Evolutionary conservation across 306 rosid species (phyloP), one percentile per base, ranked within the genome.

Genomic region (Potentilla sterilis): DNA sequence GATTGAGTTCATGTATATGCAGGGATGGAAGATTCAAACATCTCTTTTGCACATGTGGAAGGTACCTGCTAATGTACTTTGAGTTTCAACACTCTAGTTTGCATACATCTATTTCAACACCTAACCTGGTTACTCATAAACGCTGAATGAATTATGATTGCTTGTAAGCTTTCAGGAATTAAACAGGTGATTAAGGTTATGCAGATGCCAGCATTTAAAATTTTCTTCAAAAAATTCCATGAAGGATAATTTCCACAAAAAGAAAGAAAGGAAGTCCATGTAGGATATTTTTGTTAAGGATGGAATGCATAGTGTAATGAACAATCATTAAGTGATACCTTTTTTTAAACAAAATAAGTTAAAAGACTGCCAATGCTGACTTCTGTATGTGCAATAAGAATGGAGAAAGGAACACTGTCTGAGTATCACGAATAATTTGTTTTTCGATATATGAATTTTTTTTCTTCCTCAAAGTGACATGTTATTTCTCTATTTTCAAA

Each of bases 1-100:
- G 77, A 85, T 70, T 72, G 46, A 59, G 72, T 41, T 81, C 81
- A 47, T 78, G 69, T 81, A 77, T 43, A 48, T 81, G 59, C 91
- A 93, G 98, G 94, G 84, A 85, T 93, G 67, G 98, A 93, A 72
- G 98, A 93, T 78, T 79, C 91, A 77, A 81, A 82, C 88, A 92
- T 93, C 71, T 83, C 97, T 72, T 91, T 89, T 76, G 98, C 91
- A 67, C 98, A 91, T 10, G 94, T 93, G 63, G 98, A 93, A 91
- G 98, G 97, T 93, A 93, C 77, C 85, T 21, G 58, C 49, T 78
- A 54, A 65, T 72, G 48, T 41, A 47, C 70, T 81, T 82, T 67
- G 57, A 58, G 24, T 77, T 76, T 82, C 8, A 78, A 43, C 75
- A 43, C 78, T 67, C 34, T 76, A 38, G 21, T 48, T 5, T 18